Evolutionary conservation across 1,139 yeast species (phyloP), one percentile per base, ranked within the genome.

Genomic region (Yamadazyma atlantica): DNA sequence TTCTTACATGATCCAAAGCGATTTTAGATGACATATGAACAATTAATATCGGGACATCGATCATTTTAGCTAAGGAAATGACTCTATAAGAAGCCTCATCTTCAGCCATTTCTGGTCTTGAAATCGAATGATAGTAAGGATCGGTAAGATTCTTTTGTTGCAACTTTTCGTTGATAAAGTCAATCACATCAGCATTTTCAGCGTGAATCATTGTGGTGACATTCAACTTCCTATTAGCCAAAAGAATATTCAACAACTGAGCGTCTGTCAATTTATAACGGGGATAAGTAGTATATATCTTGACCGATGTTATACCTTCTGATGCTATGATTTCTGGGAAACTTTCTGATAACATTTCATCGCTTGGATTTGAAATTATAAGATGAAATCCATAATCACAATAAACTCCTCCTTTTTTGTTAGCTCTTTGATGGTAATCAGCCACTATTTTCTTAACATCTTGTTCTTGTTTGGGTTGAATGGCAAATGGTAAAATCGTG

Each of bases 201-300:
- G 78, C 77, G 46, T 72, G 78, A 28, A 72, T 63, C 74, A 72
- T 69, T 0, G 75, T 66, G 2, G 75, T 70, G 42, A 70, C 59
- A 17, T 65, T 63, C 32, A 60, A 46, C 36, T 62, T 62, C 38
- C 75, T 55, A 27, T 68, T 66, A n/a, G 63, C 62, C 27, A 63
- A 46, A 46, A 70, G 49, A 10, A 68, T 59, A 15, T 63, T 62
- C 47, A 72, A 46, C 17, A 72, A 46, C 40, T 69, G 68, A 13
- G 59, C 54, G 44, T 72, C 78, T 22, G 56, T 51, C 27, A 72
- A 51, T 37, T 63, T 66, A 38, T 64, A 57, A n/a, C 63, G 56
- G 26, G 69, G 71, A 44, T 72, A 72, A 4, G 77, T 69, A 47
- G 72, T 71, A 54, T 69, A 72, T 29, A 72, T 63, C 45, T 72